Evolutionary conservation across 2,329 filamentous ascomycete genomes (phyloP).

Genomic region (Clonostachys solani): DNA sequence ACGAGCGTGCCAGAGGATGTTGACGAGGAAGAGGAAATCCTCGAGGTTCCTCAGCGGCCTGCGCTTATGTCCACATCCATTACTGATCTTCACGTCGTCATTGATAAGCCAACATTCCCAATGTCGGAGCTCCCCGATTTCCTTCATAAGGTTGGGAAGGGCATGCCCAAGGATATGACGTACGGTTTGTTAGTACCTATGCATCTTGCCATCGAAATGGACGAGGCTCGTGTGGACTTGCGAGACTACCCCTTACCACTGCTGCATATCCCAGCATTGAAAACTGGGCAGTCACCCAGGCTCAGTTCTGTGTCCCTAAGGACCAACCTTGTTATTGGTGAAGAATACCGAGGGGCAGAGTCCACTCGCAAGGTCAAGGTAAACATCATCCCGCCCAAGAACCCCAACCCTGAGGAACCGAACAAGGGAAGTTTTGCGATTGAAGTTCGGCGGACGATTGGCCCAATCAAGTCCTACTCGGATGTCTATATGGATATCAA

Average conservation of each 20-base stretch:
- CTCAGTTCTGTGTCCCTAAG: conserved; percentile 78
- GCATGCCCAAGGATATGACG: conserved; percentile 87
- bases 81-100: conserved; percentile 75
- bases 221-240: conserved; percentile 80
- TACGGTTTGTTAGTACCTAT: conserved; percentile 89
- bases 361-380: conserved; percentile 79
- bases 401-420: conserved; percentile 49
- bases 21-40: conserved; percentile 78
- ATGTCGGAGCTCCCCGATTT: conserved; percentile 78
- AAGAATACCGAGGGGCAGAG: conserved; percentile 80
- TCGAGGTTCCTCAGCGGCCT: conserved; percentile 81
- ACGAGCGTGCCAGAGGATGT: conserved; percentile 78
- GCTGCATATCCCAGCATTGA: conserved; percentile 82
- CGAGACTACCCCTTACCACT: conserved; percentile 93
- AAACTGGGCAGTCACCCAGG: conserved; percentile 72
- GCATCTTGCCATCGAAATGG: conserved; percentile 84
- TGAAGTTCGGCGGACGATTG: conserved; percentile 84
- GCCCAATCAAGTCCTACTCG: conserved; percentile 94
- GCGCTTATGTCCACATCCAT: conserved; percentile 77
- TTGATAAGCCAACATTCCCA: conserved; percentile 93
- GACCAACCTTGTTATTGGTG: conserved; percentile 91
- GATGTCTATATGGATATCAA: conserved; percentile 91
- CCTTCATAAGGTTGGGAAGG: conserved; percentile 87
- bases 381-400: conserved; percentile 71
- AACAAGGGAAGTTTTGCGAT: conserved; percentile 70